Evolutionary conservation across 768 basidiomycete species (phyloP).

Genomic region (Rhodosporidiobolus odoratus): DNA sequence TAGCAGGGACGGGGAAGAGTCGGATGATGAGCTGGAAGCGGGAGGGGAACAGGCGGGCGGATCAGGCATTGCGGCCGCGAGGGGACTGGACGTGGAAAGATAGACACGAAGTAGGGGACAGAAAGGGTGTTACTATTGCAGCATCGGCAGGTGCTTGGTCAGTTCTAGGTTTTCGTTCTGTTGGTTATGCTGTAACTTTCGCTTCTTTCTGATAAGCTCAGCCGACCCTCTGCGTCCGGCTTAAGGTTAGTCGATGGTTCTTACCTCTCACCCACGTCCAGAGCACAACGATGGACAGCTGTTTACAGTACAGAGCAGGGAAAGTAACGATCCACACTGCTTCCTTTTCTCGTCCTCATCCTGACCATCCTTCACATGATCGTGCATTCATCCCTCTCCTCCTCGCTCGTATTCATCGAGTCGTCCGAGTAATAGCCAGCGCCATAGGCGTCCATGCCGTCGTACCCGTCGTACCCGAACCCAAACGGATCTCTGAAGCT

Average conservation of each 20-base stretch:
- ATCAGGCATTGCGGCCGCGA: conserved; percentile 7
- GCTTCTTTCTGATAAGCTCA: too few relatives aligned
- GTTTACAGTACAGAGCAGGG: too few relatives aligned
- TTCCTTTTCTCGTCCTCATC: not conserved
- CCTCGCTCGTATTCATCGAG: not conserved
- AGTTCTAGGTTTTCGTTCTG: too few relatives aligned
- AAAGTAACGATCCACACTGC: not conserved
- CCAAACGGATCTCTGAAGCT: not conserved
- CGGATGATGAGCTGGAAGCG: not conserved
- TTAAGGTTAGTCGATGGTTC: too few relatives aligned
- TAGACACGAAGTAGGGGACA: too few relatives aligned
- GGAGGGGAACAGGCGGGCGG: not conserved
- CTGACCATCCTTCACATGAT: too few relatives aligned
- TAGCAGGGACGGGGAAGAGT: not conserved
- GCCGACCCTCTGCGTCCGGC: too few relatives aligned
- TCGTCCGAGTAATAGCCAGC: not conserved
- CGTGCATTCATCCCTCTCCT: not conserved
- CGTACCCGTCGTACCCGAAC: not conserved
- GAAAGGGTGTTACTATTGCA: too few relatives aligned
- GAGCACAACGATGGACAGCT: too few relatives aligned
- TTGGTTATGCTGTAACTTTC: too few relatives aligned
- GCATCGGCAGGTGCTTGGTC: too few relatives aligned
- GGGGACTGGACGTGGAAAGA: conserved; percentile 14
- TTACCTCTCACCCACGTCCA: too few relatives aligned
- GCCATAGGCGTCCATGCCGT: not conserved